Base-by-base conservation (phyloP, 164 flowering plant genomes). In the Chloranthus sessilifolius region DNA sequence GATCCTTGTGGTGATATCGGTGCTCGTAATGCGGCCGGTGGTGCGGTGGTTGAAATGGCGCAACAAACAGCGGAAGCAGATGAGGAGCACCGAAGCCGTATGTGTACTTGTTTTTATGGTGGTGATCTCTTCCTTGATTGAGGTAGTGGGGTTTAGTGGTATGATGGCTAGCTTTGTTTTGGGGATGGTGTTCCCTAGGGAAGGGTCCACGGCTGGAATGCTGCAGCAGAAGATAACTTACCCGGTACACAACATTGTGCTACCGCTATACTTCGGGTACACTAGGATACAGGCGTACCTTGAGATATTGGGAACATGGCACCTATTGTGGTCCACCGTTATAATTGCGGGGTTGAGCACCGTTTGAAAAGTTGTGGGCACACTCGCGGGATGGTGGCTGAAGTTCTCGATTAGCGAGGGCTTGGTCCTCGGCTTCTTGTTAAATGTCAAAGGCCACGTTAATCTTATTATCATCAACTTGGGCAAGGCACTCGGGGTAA, bases 391-490 rank as follows among this genome's bases (percentile, higher is more conserved):
- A 12, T 2, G 4, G 12, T 47, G 7, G 21, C 36, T 47, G 19
- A 15, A 29, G 36, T 5, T 47, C 22, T 16, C 34, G 0, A 7
- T 28, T 4, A 30, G 17, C 0, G 50, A 47, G 14, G 50, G 50
- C 10, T 12, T 47, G 14, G 9, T 15, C 3, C 50, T 47, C 23
- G 34, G 50, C 34, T n/a, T 47, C 35, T 7, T 47, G 22, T 12
- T 47, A 22, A 28, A 47, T 29, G 36, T 29, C 36, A 47, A 47
- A 21, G 36, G 50, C 50, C 31, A 27, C 31, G 12, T 26, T n/a
- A 17, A 46, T n/a, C 15, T 46, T 21, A 24, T 25, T 34, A 20
- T 46, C 50, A 31, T 46, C 50, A 10, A 26, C 3, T 12, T 17
- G 14, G 30, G 29, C 33, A 3, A 28, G 16, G 1, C n/a, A 3